Base-by-base conservation (phyloP, 2,329 filamentous ascomycete species). In the Ophiocordyceps camponoti-leonardi region DNA sequence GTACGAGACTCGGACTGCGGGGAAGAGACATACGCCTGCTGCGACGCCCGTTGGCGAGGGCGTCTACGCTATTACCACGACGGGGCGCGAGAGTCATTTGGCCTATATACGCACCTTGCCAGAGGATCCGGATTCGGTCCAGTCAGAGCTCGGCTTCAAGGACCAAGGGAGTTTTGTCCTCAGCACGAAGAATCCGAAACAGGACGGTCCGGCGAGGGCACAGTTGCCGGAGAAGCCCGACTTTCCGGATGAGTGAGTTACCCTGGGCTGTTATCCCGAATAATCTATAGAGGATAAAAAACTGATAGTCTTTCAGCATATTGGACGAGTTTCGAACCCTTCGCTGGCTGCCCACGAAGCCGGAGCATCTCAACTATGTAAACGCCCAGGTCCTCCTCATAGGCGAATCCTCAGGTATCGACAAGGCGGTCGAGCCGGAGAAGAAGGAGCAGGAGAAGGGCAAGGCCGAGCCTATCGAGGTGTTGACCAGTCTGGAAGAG, bases 11-110 rank as follows among this genome's bases (percentile, higher is more conserved):
- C 81, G 86, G 64, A 90, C 86, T 0, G 67, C 64, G 2, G 85
- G 86, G 1, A 75, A 73, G 14, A 74, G 83, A 13, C 77, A 81
- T 44, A 71, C 68, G 0, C 79, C 84, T 0, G 76, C 82, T 1
- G 81, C 83, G 1, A 80, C 74, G 0, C 83, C 84, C 0, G 69
- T 87, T n/a, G 87, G 79, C 0, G 86, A 94, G 59, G 88, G 87
- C 1, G 77, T 94, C 0, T 94, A 94, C 54, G 82, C 81, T 0
- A 79, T 94, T 45, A 86, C 81, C 0, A 77, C 73, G 2, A 85
- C 81, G 0, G 78, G 77, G 1, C 68, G 79, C 0, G 75, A 82
- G 43, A 84, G 79, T 2, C 86, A 94, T 53, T 67, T 95, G 10
- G 83, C 74, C 1, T 94, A 94, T 56, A 73, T 87, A 48, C 65